Evolutionary conservation across 345 rosid species (phyloP), one percentile per base, ranked within the genome.

Genomic region (Melaleuca alternifolia): DNA sequence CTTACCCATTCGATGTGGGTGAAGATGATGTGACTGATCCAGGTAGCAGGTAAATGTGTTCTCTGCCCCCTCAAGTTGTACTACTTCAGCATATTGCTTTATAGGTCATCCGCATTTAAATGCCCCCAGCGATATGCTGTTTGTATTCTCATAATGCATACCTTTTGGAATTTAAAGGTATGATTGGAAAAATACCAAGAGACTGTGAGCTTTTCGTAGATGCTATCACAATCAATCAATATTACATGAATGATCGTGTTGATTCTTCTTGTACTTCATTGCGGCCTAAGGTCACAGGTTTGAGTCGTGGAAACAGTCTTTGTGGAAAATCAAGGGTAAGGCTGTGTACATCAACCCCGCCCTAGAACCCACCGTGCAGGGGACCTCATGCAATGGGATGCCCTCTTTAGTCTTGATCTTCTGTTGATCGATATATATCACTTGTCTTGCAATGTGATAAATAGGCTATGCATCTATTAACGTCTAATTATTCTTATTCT

Each of bases 1-100:
- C 92, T 83, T 96, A 98, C 84, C 94, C 96, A 21, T 97, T 97
- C 89, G 98, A 94, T 91, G 95, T 94, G 61, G 97, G 93, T 84
- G 90, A 92, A 87, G 95, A 92, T 89, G 97, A 96, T 83, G 86
- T 89, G 54, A 87, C 91, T 14, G 95, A 94, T 88, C 92, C 89
- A n/a, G 90, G 94, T 85, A 92, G 92, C 95, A 94, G 98, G 99
- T 96, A 89, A 87, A 82, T 71, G 48, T 71, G 83, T 82, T 86
- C 54, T 26, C 84, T 56, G 79, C 79, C 79, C 48, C 48, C 6
- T 33, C 26, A 37, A 71, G 79, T 71, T 71, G 48, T 24, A 71
- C 33, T 71, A 37, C 48, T 71, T 71, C 13, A 10, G 48, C 79
- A 71, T 71, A 18, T 54, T 8, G 26, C 26, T 54, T 24, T 54